These are phyloP conservation scores for Nicotiana noctiflora DNA, from an alignment of 257 asterid species.

Conservation along the genomic window DNA sequence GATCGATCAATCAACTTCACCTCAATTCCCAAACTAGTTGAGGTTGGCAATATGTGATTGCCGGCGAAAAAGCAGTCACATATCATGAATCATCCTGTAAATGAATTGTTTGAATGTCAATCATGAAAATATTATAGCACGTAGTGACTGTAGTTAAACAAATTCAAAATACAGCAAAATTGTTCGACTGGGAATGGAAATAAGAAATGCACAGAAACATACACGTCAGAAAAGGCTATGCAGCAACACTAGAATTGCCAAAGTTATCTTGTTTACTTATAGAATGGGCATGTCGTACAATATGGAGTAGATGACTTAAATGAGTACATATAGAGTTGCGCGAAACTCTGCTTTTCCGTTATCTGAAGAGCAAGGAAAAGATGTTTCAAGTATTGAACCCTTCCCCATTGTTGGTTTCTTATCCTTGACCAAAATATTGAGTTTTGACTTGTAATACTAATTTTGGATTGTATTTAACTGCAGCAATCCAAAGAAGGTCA, in stretches of 20 bases:
- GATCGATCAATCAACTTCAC: not conserved
- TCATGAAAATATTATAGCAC: not conserved
- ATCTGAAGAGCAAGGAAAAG: not conserved
- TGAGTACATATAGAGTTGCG: not conserved
- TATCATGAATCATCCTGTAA: too few relatives aligned
- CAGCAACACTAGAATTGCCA: too few relatives aligned
- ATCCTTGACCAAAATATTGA: not conserved
- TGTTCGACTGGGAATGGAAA: not conserved
- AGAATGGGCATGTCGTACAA: not conserved
- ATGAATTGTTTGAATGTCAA: not conserved
- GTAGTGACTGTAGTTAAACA: not conserved
- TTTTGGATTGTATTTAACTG: not conserved
- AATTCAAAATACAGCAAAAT: not conserved
- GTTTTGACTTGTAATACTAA: not conserved
- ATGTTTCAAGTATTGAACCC: not conserved
- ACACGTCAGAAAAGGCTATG: too few relatives aligned
- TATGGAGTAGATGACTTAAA: not conserved
- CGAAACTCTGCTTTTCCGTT: not conserved
- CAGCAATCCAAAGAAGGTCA: conserved; percentile 86
- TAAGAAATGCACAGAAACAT: not conserved
- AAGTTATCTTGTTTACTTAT: too few relatives aligned
- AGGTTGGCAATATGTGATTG: too few relatives aligned
- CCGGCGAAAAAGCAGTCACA: not conserved
- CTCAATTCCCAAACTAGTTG: not conserved
- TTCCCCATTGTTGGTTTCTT: not conserved